phyloP scores from a whole-genome alignment of 2,329 filamentous ascomycete species.

The Aspergillus pseudoterreus region DNA sequence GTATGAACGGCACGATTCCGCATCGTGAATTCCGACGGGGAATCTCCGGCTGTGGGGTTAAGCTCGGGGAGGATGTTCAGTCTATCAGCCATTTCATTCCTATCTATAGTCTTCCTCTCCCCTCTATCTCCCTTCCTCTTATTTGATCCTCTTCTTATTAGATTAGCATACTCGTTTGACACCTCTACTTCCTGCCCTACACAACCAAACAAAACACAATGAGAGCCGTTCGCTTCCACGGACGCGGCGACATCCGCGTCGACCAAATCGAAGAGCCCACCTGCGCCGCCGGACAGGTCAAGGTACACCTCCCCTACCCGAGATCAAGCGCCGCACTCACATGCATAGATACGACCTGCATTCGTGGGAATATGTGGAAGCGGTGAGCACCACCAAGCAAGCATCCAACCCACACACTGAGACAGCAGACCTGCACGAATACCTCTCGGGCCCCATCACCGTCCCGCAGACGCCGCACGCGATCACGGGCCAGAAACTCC shows the following conservation, averaged over 20 bases:
- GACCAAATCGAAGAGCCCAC: slow-evolving; percentile 32
- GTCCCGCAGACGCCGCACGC: slow-evolving; percentile 52
- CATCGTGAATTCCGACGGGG: too few relatives aligned
- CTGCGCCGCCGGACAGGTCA: slow-evolving; percentile 51
- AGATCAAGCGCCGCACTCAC: too few relatives aligned
- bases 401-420: background rate
- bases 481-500: slow-evolving; percentile 55
- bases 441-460: slow-evolving; percentile 47
- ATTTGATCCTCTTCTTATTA: too few relatives aligned
- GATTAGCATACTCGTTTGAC: too few relatives aligned
- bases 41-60: too few relatives aligned
- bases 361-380: slow-evolving; percentile 36
- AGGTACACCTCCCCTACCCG: slow-evolving; percentile 14
- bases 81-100: too few relatives aligned
- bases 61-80: too few relatives aligned
- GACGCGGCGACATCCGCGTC: slow-evolving; percentile 31
- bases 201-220: slow-evolving; percentile 13
- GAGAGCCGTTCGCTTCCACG: slow-evolving; percentile 37
- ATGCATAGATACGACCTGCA: slow-evolving; percentile 22
- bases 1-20: too few relatives aligned
- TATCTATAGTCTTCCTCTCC: too few relatives aligned
- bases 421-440: slow-evolving; percentile 50
- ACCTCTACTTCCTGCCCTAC: too few relatives aligned
- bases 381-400: slow-evolving; percentile 11
- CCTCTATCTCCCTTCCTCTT: too few relatives aligned